These are phyloP conservation scores for Nakaseomyces delphensis DNA, from an alignment of 1,139 yeast genomes.

Conservation along the genomic window DNA sequence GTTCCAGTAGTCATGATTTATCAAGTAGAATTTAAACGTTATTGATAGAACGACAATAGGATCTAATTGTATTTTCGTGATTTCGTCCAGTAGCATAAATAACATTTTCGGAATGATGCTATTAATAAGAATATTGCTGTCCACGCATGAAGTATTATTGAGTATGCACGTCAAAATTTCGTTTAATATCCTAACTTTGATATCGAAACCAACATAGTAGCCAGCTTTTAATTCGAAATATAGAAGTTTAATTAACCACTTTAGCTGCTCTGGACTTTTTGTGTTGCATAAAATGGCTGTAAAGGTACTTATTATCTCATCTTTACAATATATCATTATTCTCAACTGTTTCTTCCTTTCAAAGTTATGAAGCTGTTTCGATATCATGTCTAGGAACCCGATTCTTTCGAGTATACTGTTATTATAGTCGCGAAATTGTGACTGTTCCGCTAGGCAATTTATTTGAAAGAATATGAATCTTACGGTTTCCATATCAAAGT, in stretches of 20 bases:
- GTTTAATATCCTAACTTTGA: slow-evolving; percentile 8
- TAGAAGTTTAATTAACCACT: slow-evolving; percentile 37
- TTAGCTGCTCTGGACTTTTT: slow-evolving; percentile 35
- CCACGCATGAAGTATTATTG: background rate
- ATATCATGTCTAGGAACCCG: slow-evolving; percentile 45
- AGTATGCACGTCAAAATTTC: background rate
- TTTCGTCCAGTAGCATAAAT: slow-evolving; percentile 43
- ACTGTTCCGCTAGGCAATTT: slow-evolving; percentile 43
- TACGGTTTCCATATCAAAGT: slow-evolving; percentile 37
- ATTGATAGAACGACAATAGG: slow-evolving; percentile 43
- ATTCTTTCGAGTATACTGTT: slow-evolving; percentile 42
- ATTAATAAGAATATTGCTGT: slow-evolving; percentile 35
- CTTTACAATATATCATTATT: background rate
- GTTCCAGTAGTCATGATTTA: slow-evolving; percentile 42
- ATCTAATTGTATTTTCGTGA: slow-evolving; percentile 32
- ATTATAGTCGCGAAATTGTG: slow-evolving; percentile 45
- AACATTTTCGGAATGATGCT: slow-evolving; percentile 61
- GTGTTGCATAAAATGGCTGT: slow-evolving; percentile 34
- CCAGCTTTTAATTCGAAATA: slow-evolving; percentile 22
- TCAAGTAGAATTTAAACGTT: slow-evolving; percentile 41
- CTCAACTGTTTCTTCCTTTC: background rate
- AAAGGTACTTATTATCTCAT: background rate
- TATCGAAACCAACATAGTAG: slow-evolving; percentile 10
- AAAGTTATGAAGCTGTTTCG: slow-evolving; percentile 30
- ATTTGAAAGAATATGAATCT: slow-evolving; percentile 49